phyloP scores from a whole-genome alignment of 2,329 filamentous ascomycete species.

The Aureobasidium subglaciale region DNA sequence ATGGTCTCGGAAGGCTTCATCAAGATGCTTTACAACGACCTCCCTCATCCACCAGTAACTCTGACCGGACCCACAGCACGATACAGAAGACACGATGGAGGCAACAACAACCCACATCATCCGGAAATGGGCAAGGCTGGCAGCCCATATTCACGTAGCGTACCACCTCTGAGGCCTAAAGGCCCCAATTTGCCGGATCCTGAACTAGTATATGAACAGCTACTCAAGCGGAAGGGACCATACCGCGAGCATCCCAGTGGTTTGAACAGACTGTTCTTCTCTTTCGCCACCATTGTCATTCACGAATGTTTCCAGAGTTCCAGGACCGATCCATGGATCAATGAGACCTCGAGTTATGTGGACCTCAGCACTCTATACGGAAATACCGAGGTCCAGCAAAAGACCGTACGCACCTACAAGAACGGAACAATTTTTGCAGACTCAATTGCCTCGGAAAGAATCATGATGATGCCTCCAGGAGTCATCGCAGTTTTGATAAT shows the following conservation, averaged over 20 bases:
- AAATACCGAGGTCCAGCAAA: constrained; percentile 38
- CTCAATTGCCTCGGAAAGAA: constrained; percentile 38
- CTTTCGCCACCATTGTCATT: constrained; percentile 42
- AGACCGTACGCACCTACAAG: constrained; percentile 36
- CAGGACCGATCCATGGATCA: constrained; percentile 35
- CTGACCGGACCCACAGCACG: constrained; percentile 39
- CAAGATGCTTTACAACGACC: constrained; percentile 46
- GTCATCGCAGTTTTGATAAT: constrained; percentile 37
- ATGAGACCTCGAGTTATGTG: constrained; percentile 43
- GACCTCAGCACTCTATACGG: constrained; percentile 42
- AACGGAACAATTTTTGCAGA: constrained; percentile 39
- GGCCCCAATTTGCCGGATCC: constrained; percentile 44
- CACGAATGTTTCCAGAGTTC: constrained; percentile 43
- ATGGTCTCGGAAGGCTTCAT: constrained; percentile 47
- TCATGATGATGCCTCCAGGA: constrained; percentile 44
- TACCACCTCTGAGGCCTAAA: constrained; percentile 42
- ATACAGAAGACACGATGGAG: constrained; percentile 40
- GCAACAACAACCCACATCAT: constrained; percentile 42
- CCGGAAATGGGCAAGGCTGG: constrained; percentile 49
- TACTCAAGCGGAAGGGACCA: constrained; percentile 35
- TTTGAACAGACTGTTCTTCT: constrained; percentile 41
- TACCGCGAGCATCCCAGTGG: constrained; percentile 41
- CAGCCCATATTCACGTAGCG: constrained; percentile 39
- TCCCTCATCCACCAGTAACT: constrained; percentile 45
- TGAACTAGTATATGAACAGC: constrained; percentile 41